These are phyloP conservation scores for Drechslerella dactyloides DNA, from an alignment of 2,329 filamentous ascomycete species.

Conservation along the genomic window DNA sequence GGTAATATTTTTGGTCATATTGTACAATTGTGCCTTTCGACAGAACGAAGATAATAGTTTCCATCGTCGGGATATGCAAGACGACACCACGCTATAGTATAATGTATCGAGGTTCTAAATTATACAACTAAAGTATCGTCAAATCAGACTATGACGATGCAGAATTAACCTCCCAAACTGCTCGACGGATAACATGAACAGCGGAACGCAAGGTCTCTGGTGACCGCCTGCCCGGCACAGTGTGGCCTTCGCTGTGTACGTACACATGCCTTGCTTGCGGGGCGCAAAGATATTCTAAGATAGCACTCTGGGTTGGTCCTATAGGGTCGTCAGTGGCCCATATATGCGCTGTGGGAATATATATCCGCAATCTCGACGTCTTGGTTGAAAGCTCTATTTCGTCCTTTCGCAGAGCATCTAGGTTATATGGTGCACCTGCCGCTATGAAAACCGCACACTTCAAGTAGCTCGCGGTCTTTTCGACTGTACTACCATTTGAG, in stretches of 20 bases:
- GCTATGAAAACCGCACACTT: conserved; percentile 36
- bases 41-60: no score
- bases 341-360: conserved; percentile 37
- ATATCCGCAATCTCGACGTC: conserved; percentile 13
- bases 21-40: no score
- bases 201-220: conserved; percentile 22
- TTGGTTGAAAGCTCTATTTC: conserved; percentile 9
- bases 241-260: conserved; percentile 32
- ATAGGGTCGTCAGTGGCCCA: conserved; percentile 24
- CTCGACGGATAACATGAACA: conserved; percentile 28
- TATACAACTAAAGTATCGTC: no score
- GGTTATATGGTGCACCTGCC: conserved; percentile 14
- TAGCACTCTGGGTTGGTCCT: conserved; percentile 16
- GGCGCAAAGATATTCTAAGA: conserved; percentile 18
- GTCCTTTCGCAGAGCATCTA: conserved; percentile 5
- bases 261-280: conserved; percentile 11
- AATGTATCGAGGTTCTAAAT: no score
- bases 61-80: no score
- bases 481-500: background rate
- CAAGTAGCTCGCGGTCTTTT: conserved; percentile 14
- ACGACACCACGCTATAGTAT: no score
- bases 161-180: conserved; percentile 18
- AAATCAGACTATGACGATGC: conserved; percentile 7
- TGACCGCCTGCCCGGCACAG: conserved; percentile 22
- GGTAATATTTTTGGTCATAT: no score